Base-by-base conservation (phyloP, 129 eudicot species). In the Saussurea involucrata region DNA sequence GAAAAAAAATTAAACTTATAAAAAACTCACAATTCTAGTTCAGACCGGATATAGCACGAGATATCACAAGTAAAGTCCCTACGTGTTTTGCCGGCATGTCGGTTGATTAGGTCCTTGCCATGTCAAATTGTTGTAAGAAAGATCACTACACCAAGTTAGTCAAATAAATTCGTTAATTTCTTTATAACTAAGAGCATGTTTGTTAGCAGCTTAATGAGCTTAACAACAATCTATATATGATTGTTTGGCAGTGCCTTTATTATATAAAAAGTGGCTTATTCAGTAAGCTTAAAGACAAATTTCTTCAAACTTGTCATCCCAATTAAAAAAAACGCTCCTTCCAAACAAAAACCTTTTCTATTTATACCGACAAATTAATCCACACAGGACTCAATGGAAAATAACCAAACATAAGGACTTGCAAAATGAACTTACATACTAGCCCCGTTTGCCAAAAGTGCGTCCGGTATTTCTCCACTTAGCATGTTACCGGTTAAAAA, bases 111-210 rank as follows among this genome's bases (percentile, higher is more conserved):
- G 90, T 53, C 86, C 91, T 86, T 87, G 95, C 95, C 90, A 86
- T 22, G 93, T 85, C 40, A 93, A 85, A 78, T 93, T 93, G 57
- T 93, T 90, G 90, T 88, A 90, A 66, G 98, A 93, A 74, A 93
- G 88, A 79, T 93, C 98, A 71, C 98, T 93, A 88, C 82, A 85
- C 65, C 37, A 63, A 76, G 55, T 28, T 21, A 69, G 34, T 67
- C 5, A 36, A 42, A 78, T 64, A 63, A 28, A 53, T 11, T 21
- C 22, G 63, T 61, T 72, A 78, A 20, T 12, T 68, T 74, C 20
- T 65, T 28, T 21, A 49, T 15, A 74, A 18, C 11, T 18, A 55
- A 66, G n/a, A n/a, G 27, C 6, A 24, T 77, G 71, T 29, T 6
- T n/a, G n/a, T n/a, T n/a, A n/a, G n/a, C n/a, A n/a, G n/a, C n/a